Evolutionary conservation across 129 eudicot species (phyloP), one percentile per base, ranked within the genome.

Genomic region (Scalesia atractyloides): DNA sequence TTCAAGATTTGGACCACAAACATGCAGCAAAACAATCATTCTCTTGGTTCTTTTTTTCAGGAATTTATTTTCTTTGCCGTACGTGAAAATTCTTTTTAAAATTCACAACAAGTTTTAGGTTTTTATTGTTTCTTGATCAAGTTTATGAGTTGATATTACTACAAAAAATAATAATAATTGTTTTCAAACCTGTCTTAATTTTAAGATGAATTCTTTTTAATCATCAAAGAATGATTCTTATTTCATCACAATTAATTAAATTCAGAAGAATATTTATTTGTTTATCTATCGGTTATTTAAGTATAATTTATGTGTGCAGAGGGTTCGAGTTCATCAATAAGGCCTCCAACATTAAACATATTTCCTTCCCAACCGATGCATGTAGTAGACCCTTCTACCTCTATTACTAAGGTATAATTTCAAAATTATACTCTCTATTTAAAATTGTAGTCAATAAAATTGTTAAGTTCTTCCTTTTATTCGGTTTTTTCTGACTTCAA

Each of bases 311-410:
- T 78, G 8, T 68, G 50, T 79, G 85, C 81, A 83, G 94, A 83
- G 57, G 82, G 83, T 74, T 64, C 80, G 57, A 14, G 63, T 49
- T 74, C 76, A 34, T 69, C 70, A 52, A 82, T 86, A 85, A 86
- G 94, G 73, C 94, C 96, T 37, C 99, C 92, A 53, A 95, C 97
- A 24, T 70, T 95, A 49, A 95, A 88, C 86, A 95, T 95, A 50
- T 95, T 95, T 77, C 99, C 99, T 13, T 95, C 99, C 20, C 91
- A 95, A 73, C 99, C 99, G 63, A 95, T 91, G 99, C 96, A 95
- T 67, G 93, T 75, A 39, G 96, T 85, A 60, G 96, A 96, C 65
- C 82, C 91, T 37, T 79, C 88, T 4, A 48, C 86, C 13, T 76
- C 91, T 17, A 76, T 84, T 26, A 68, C 87, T 7, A 82, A 83